Percentiles rank a stretch among this genome's conserved stretches.
These are phyloP conservation scores for Penicillium palitans DNA, from an alignment of 2,329 filamentous ascomycete genomes.

Conservation along the genomic window DNA sequence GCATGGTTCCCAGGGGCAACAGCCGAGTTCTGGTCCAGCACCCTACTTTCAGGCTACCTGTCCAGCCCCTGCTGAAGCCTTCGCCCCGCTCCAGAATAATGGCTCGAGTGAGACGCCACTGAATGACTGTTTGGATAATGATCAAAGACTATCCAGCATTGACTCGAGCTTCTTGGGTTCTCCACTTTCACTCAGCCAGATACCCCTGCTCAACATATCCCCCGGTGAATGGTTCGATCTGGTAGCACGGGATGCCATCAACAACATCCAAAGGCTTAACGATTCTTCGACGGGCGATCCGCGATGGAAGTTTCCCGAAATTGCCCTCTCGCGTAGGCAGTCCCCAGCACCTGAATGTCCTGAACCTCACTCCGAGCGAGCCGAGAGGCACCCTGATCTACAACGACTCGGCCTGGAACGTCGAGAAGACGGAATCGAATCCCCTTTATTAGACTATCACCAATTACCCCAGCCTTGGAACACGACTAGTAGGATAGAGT, in stretches of 20 bases:
- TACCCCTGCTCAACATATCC: constrained; percentile 9
- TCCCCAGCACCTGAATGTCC: not conserved
- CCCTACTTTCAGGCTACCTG: not conserved
- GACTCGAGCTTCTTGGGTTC: constrained; percentile 5
- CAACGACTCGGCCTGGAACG: not conserved
- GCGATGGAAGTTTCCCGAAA: constrained; percentile 1
- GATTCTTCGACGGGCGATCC: not conserved
- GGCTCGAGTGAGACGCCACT: not conserved
- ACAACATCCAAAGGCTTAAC: not conserved
- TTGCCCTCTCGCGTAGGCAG: constrained; percentile 12
- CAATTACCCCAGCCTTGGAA: constrained; percentile 15
- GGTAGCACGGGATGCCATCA: constrained; percentile 26
- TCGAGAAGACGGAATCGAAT: not conserved
- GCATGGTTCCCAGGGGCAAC: not conserved
- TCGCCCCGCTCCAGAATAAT: not conserved
- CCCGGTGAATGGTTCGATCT: constrained; percentile 27
- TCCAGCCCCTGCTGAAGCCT: not conserved
- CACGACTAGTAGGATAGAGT: constrained; percentile 12
- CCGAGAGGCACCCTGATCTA: not conserved
- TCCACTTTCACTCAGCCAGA: constrained; percentile 9
- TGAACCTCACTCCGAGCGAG: not conserved
- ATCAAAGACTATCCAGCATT: constrained; percentile 3
- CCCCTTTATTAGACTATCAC: not conserved
- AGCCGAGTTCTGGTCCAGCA: not conserved
- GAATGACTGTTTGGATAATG: not conserved